A percentile compares a stretch with the other conserved stretches of the same genome.
These are phyloP conservation scores for Globisporangium sylvaticum DNA, from an alignment of 352 stramenopile genomes.

Conservation along the genomic window DNA sequence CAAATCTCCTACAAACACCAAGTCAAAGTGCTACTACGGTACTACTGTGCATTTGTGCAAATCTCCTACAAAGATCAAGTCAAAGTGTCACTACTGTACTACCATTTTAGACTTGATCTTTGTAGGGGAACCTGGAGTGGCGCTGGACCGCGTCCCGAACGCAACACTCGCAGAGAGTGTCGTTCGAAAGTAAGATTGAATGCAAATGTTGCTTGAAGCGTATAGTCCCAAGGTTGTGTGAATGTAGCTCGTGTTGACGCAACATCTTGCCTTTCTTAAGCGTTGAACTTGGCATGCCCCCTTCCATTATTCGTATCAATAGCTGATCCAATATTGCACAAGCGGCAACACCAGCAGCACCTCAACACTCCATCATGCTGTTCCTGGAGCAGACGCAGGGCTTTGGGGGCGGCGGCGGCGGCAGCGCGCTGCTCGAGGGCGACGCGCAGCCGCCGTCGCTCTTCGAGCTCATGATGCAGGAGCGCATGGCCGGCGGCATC, in stretches of 20 bases:
- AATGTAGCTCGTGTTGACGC: slow-evolving; percentile 3
- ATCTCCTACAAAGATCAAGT: too few species aligned
- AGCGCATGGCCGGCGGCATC: slow-evolving; percentile 72
- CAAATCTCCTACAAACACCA: too few species aligned
- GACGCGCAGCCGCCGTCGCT: slow-evolving; percentile 47
- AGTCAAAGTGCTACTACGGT: too few species aligned
- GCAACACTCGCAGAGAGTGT: background rate
- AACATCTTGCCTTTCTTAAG: background rate
- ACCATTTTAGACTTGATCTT: too few species aligned
- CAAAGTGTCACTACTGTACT: too few species aligned
- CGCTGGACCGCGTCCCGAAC: too few species aligned
- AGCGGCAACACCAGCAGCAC: background rate
- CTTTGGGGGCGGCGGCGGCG: slow-evolving; percentile 31
- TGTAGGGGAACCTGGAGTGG: too few species aligned
- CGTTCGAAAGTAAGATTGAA: background rate
- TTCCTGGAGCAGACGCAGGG: slow-evolving; percentile 82
- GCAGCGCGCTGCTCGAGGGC: slow-evolving; percentile 2
- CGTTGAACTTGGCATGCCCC: background rate
- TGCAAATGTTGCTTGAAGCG: too few species aligned
- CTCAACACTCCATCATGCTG: slow-evolving; percentile 34
- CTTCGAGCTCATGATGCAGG: slow-evolving; percentile 87
- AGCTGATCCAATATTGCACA: background rate
- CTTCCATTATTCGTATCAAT: background rate
- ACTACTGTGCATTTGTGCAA: too few species aligned
- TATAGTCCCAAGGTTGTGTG: background rate